Evolutionary conservation across 225 moss, liverwort and hornwort species (phyloP).

Genomic region (Sphagnum contortum): DNA sequence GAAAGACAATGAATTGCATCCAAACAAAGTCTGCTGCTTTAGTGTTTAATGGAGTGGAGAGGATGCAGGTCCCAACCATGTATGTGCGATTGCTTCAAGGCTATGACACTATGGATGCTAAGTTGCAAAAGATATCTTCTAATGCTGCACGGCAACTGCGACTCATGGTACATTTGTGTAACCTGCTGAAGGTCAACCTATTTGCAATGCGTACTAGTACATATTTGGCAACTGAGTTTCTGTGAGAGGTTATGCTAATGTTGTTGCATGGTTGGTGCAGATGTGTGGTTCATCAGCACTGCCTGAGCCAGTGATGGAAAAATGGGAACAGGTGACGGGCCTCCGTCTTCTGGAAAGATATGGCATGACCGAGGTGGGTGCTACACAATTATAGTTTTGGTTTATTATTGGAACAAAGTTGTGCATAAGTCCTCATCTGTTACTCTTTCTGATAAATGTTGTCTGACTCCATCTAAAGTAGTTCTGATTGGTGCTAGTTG

Average conservation of each 20-base stretch:
- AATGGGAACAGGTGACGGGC: constrained; percentile 85
- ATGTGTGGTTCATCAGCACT: constrained; percentile 99
- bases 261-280: constrained; percentile 25
- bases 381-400: neutral
- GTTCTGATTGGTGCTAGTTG: too few relatives aligned
- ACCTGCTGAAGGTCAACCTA: too few relatives aligned
- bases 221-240: neutral
- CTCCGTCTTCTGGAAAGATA: constrained; percentile 96
- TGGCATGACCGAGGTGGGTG: constrained; percentile 95
- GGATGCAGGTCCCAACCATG: constrained; percentile 76
- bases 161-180: constrained; percentile 48
- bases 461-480: too few relatives aligned
- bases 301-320: constrained; percentile 85
- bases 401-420: too few relatives aligned
- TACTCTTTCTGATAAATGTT: too few relatives aligned
- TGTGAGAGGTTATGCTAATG: neutral
- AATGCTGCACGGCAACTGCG: constrained; percentile 74
- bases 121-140: constrained; percentile 57
- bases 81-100: constrained; percentile 96
- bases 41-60: too few relatives aligned
- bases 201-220: neutral
- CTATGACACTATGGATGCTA: constrained; percentile 80
- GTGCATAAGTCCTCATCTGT: too few relatives aligned
- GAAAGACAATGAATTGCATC: too few relatives aligned
- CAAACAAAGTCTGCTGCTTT: too few relatives aligned